phyloP scores from a whole-genome alignment of 148 eudicot genomes.

The Silene uniflora region DNA sequence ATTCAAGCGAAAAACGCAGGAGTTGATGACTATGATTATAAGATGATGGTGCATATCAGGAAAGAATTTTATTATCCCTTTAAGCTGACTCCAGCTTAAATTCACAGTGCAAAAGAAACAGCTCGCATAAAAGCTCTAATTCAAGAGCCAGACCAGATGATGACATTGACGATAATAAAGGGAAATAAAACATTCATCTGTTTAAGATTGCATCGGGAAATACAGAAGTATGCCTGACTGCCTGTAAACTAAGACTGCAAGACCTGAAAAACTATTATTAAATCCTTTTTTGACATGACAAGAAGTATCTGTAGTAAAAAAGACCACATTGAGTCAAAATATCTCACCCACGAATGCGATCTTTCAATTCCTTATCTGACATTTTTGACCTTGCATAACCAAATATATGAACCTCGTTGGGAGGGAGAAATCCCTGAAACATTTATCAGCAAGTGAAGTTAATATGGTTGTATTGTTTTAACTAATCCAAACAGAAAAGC shows the following conservation, averaged over 20 bases:
- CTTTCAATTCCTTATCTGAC: conserved; percentile 62
- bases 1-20: too few species aligned
- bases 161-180: neutral
- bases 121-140: neutral
- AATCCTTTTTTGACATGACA: neutral
- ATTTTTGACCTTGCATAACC: conserved; percentile 91
- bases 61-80: neutral
- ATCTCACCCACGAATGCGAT: conserved; percentile 71
- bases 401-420: conserved; percentile 75
- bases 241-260: too few species aligned
- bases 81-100: neutral
- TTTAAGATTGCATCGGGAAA: neutral
- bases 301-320: neutral
- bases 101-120: neutral
- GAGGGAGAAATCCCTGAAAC: conserved; percentile 58
- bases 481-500: neutral
- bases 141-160: neutral
- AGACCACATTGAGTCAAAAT: neutral
- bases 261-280: too few species aligned
- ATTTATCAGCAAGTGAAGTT: conserved; percentile 14
- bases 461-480: neutral
- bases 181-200: too few species aligned
- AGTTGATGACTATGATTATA: too few species aligned
- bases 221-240: too few species aligned
- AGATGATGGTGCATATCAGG: neutral